Evolutionary conservation across 225 moss, liverwort and hornwort genomes (phyloP), one percentile per base, ranked within the genome.

Genomic region (Anthoceros angustus): DNA sequence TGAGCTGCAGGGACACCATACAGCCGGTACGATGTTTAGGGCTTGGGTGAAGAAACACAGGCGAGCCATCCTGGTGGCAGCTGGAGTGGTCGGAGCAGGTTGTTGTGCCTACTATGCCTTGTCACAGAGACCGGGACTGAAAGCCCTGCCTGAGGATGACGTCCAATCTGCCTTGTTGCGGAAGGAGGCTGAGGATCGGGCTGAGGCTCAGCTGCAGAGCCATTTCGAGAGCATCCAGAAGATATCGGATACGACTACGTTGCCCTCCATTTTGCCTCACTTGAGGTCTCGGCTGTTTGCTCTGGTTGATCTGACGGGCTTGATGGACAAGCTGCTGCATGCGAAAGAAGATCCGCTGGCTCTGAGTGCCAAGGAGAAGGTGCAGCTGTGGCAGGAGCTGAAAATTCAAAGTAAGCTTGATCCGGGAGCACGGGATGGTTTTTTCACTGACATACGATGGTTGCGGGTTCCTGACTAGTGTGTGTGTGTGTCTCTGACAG

Each of bases 121-220:
- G 24, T 78, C 75, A 65, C 67, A 82, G 66, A 79, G 82, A 49
- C 75, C 80, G 66, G 86, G 77, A 67, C 67, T 77, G n/a, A 69
- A 82, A 69, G 73, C 79, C 61, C 84, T 78, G 8, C n/a, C 23
- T 14, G 72, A 79, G 63, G 86, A 84, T 46, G 77, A 80, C 63
- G 72, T 67, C 25, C 77, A 75, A 69, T 73, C 76, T 68, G 84
- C 86, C 68, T 72, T 85, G 8, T 75, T 92, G 67, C 84, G 77
- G 74, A 80, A 76, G 77, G 92, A 92, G 71, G 87, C 86, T 55
- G 98, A 92, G 63, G 92, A 92, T 75, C 91, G 87, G 72, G 86
- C 89, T 71, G 98, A 92, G 80, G 98, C 92, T 80, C 98, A 92
- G 89, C 79, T 89, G 80, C 95, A 92, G 69, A 98, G 84, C 71